phyloP scores from a whole-genome alignment of 768 basidiomycete genomes.

The Boletus subparvulus region DNA sequence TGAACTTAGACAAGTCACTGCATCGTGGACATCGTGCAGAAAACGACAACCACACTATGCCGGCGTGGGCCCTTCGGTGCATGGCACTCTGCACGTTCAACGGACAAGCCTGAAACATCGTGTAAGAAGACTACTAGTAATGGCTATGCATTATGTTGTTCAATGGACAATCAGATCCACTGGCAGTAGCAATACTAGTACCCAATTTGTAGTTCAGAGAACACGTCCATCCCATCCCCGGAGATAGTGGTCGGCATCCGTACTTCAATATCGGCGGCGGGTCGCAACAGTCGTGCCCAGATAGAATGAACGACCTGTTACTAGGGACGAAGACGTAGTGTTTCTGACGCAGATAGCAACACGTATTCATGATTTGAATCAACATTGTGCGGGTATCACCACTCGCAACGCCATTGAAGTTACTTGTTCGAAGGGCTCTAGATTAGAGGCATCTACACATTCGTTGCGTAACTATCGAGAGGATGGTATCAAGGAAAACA shows the following conservation, averaged over 20 bases:
- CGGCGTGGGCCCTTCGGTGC: neutral
- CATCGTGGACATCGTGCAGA: conserved; percentile 8
- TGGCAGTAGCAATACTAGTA: too few species aligned
- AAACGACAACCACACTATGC: neutral
- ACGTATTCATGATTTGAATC: neutral
- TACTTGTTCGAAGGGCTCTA: neutral
- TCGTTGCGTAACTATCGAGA: neutral
- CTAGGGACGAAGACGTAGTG: neutral
- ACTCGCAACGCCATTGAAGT: neutral
- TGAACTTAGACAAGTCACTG: neutral
- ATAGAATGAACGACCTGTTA: neutral
- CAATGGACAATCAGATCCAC: neutral
- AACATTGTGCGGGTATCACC: too few species aligned
- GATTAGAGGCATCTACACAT: neutral
- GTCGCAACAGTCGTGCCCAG: neutral
- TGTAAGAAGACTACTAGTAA: neutral
- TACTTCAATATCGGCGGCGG: neutral
- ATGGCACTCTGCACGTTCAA: neutral
- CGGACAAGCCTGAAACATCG: neutral
- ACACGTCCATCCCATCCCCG: neutral
- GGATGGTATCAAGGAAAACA: neutral
- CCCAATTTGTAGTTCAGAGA: too few species aligned
- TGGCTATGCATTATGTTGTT: neutral
- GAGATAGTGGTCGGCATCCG: neutral
- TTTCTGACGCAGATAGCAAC: neutral